These are phyloP conservation scores for Sphaerulina populicola DNA, from an alignment of 2,329 filamentous ascomycete genomes.

Conservation along the genomic window DNA sequence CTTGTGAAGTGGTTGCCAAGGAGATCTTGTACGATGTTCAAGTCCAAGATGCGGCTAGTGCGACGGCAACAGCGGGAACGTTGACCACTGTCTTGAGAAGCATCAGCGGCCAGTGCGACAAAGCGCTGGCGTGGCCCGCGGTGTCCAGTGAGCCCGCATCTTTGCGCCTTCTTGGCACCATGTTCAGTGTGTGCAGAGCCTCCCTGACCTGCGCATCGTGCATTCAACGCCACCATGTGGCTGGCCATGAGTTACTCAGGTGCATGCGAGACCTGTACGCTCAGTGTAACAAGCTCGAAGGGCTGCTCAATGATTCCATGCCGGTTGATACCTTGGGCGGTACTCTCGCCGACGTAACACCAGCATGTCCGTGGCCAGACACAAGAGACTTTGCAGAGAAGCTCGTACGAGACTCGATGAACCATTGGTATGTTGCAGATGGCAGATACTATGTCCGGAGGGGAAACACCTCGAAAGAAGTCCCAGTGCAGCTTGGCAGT, in stretches of 20 bases:
- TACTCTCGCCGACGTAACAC: not conserved
- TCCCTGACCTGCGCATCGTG: conserved; percentile 11
- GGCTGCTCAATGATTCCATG: conserved; percentile 3
- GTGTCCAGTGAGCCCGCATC: not conserved
- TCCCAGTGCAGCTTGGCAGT: conserved; percentile 34
- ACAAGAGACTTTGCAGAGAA: conserved; percentile 27
- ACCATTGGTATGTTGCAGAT: conserved; percentile 41
- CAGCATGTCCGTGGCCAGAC: conserved; percentile 16
- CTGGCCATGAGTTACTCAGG: conserved; percentile 3
- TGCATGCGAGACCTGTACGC: conserved; percentile 8
- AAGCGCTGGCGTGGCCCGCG: not conserved
- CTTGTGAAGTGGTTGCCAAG: conserved; percentile 37
- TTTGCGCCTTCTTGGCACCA: conserved; percentile 3
- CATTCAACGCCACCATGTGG: conserved; percentile 10
- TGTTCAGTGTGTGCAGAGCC: conserved; percentile 16
- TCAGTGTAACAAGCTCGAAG: not conserved
- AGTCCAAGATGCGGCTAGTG: not conserved
- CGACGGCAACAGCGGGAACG: not conserved
- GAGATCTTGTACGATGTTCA: conserved; percentile 36
- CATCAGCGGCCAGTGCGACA: not conserved
- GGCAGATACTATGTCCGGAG: conserved; percentile 43
- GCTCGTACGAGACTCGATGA: conserved; percentile 40
- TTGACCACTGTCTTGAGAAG: not conserved
- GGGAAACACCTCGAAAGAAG: conserved; percentile 39
- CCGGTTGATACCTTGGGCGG: not conserved